Evolutionary conservation across 192 early-diverging fungal genomes (phyloP).

Genomic region (Coemansia erecta): DNA sequence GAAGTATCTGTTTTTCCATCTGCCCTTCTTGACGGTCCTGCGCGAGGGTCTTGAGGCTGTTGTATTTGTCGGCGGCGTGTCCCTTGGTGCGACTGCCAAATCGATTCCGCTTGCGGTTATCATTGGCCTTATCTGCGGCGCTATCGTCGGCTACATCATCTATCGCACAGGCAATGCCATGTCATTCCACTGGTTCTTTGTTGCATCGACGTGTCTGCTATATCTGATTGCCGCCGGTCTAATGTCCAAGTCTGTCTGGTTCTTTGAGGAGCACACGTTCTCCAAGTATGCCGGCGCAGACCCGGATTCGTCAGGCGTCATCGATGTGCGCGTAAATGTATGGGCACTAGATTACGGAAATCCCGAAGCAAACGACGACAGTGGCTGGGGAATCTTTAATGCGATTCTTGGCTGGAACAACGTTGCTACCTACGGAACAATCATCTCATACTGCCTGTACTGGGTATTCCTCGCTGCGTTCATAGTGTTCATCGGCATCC

Average conservation of each 20-base stretch:
- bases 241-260: slow-evolving; percentile 63
- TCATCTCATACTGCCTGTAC: slow-evolving; percentile 76
- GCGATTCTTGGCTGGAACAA: slow-evolving; percentile 77
- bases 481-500: slow-evolving; percentile 44
- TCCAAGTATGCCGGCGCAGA: slow-evolving; percentile 65
- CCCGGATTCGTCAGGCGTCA: slow-evolving; percentile 56
- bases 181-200: slow-evolving; percentile 78
- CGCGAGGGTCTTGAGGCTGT: slow-evolving; percentile 90
- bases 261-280: slow-evolving; percentile 68
- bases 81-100: slow-evolving; percentile 59
- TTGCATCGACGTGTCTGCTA: slow-evolving; percentile 65
- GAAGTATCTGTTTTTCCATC: slow-evolving; percentile 72
- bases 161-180: slow-evolving; percentile 70
- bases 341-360: slow-evolving; percentile 68
- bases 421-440: slow-evolving; percentile 68
- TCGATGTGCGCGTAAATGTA: slow-evolving; percentile 60
- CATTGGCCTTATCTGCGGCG: slow-evolving; percentile 66
- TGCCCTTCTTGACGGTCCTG: slow-evolving; percentile 82
- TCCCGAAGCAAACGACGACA: slow-evolving; percentile 50
- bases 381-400: slow-evolving; percentile 71
- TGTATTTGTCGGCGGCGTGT: slow-evolving; percentile 84
- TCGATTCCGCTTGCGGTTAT: slow-evolving; percentile 81
- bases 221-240: slow-evolving; percentile 83
- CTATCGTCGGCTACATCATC: slow-evolving; percentile 68
- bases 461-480: slow-evolving; percentile 63